Evolutionary conservation across 2,329 filamentous ascomycete species (phyloP).

Genomic region (Arthrobotrys sinensis): DNA sequence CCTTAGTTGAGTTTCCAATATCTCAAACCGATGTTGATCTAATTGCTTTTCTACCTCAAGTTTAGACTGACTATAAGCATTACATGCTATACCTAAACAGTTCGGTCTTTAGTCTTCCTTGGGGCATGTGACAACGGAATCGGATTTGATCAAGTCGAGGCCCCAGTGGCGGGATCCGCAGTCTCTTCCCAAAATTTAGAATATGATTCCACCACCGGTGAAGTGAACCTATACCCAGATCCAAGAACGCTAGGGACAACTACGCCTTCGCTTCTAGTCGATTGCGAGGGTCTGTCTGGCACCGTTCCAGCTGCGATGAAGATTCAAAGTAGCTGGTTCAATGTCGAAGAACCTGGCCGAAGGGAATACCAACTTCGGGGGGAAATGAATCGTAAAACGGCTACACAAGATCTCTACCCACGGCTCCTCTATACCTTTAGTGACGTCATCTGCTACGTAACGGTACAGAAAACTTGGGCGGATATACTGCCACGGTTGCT

Average conservation of each 20-base stretch:
- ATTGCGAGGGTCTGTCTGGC: constrained; percentile 30
- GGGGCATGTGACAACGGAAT: not conserved
- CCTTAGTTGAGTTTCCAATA: constrained; percentile 16
- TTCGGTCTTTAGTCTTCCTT: not conserved
- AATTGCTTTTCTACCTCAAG: not conserved
- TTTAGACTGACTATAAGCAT: not conserved
- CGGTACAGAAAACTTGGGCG: not conserved
- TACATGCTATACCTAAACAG: constrained; percentile 1
- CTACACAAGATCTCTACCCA: constrained; percentile 26
- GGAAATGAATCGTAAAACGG: not conserved
- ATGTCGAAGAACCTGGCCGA: not conserved
- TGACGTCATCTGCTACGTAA: constrained; percentile 37
- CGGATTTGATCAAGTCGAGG: not conserved
- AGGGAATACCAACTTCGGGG: not conserved
- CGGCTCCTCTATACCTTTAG: constrained; percentile 41
- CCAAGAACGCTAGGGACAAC: not conserved
- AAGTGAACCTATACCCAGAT: constrained; percentile 37
- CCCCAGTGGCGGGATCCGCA: not conserved
- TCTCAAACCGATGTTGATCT: too few species aligned
- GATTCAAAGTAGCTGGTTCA: constrained; percentile 7
- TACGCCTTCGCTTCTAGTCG: constrained; percentile 5
- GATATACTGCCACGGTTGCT: not conserved
- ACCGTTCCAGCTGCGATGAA: not conserved
- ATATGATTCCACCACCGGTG: constrained; percentile 4
- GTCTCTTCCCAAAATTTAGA: too few species aligned